Evolutionary conservation across 768 basidiomycete genomes (phyloP).

Genomic region (Tylopilus sp.): DNA sequence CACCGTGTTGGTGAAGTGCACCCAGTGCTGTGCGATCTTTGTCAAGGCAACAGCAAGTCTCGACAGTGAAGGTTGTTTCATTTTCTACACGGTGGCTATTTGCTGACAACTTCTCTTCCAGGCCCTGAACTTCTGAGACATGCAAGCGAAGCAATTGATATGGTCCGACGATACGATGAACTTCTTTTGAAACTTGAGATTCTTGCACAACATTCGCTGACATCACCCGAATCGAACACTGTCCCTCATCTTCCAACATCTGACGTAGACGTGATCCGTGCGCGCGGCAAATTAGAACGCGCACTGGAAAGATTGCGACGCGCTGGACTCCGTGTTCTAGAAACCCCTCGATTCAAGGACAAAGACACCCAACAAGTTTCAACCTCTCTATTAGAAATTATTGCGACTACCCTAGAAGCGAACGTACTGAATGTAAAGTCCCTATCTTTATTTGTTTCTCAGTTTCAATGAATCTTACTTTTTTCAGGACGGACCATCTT

Average conservation of each 20-base stretch:
- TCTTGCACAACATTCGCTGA: not conserved
- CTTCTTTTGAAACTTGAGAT: conserved; percentile 12
- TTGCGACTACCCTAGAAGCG: conserved; percentile 32
- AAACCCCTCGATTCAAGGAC: conserved; percentile 23
- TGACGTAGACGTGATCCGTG: conserved; percentile 27
- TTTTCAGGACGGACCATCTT: conserved; percentile 3
- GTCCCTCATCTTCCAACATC: not conserved
- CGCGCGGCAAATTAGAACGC: conserved; percentile 53
- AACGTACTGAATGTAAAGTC: conserved; percentile 30
- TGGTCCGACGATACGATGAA: conserved; percentile 19
- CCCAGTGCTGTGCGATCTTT: conserved; percentile 41
- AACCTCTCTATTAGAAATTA: conserved; percentile 34
- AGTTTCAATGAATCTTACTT: too few relatives aligned
- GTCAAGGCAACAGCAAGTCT: conserved; percentile 42
- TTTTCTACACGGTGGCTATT: not conserved
- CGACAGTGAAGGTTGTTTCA: conserved; percentile 14
- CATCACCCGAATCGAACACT: not conserved
- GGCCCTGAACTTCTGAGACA: conserved; percentile 21
- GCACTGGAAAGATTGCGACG: conserved; percentile 59
- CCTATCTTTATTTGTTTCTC: not conserved
- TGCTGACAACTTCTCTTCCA: not conserved
- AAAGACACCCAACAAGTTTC: conserved; percentile 11
- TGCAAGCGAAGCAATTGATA: conserved; percentile 14
- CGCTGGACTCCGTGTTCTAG: conserved; percentile 45
- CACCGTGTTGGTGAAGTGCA: conserved; percentile 32